Conservation (phyloP, 1,139 yeast species). For the Taiozyma onychis region DNA sequence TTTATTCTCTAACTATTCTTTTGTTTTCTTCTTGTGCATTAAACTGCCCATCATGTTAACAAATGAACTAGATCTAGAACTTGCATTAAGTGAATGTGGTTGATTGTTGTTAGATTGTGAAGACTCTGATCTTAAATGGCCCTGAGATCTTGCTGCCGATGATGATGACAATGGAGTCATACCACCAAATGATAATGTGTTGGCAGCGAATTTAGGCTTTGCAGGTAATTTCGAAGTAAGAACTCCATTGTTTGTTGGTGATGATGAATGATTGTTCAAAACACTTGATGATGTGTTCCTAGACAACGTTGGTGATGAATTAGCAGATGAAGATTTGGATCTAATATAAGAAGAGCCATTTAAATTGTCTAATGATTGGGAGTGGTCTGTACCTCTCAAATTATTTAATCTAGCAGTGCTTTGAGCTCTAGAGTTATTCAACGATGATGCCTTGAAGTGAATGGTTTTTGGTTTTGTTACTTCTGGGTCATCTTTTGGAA, state of each 20-base stretch:
- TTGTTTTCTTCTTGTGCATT: slow-evolving; percentile 13
- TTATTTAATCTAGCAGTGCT: slow-evolving; percentile 19
- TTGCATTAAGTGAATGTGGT: background rate
- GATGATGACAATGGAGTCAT: slow-evolving; percentile 17
- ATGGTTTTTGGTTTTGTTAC: slow-evolving; percentile 21
- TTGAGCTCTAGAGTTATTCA: slow-evolving; percentile 22
- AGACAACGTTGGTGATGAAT: slow-evolving; percentile 17
- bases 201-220: slow-evolving; percentile 9
- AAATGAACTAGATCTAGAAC: slow-evolving; percentile 18
- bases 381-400: slow-evolving; percentile 16
- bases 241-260: background rate
- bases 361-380: background rate
- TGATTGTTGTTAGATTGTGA: background rate
- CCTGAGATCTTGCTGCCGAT: background rate
- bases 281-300: slow-evolving; percentile 16
- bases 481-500: slow-evolving; percentile 31
- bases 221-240: slow-evolving; percentile 8
- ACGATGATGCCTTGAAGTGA: slow-evolving; percentile 22
- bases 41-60: slow-evolving; percentile 21
- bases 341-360: slow-evolving; percentile 3
- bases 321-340: slow-evolving; percentile 9
- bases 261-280: background rate
- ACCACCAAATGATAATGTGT: slow-evolving; percentile 10
- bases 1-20: background rate
- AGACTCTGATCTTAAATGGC: background rate